Conservation (phyloP, 2,329 filamentous ascomycete genomes). For the Penicillium expansum region DNA sequence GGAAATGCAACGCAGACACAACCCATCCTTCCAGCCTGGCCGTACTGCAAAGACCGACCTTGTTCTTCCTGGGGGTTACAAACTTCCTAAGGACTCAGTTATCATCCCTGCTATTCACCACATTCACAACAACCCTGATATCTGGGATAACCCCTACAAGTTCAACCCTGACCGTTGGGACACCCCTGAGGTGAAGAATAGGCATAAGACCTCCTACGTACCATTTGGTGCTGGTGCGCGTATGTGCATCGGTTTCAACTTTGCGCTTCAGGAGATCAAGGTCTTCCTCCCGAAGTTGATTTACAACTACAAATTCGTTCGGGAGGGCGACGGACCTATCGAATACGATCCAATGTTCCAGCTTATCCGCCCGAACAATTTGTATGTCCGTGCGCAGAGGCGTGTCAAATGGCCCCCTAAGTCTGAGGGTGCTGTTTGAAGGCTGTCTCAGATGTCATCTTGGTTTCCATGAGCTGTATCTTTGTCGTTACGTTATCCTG, state of each 20-base stretch:
- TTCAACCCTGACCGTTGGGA: slow-evolving; percentile 64
- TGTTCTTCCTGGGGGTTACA: slow-evolving; percentile 60
- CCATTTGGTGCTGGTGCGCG: slow-evolving; percentile 59
- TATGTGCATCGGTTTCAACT: slow-evolving; percentile 64
- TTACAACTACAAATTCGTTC: slow-evolving; percentile 56
- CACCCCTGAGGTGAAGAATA: slow-evolving; percentile 49
- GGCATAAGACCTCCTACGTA: slow-evolving; percentile 53
- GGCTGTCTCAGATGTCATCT: not conserved
- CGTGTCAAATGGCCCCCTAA: slow-evolving; percentile 17
- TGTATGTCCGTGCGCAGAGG: slow-evolving; percentile 25
- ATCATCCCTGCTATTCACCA: slow-evolving; percentile 52
- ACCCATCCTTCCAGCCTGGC: slow-evolving; percentile 60
- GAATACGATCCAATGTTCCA: slow-evolving; percentile 37
- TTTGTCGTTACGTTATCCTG: not conserved
- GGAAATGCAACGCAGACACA: slow-evolving; percentile 60
- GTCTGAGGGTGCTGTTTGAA: not conserved
- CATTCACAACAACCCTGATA: slow-evolving; percentile 51
- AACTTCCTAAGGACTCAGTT: slow-evolving; percentile 52
- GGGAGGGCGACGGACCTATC: slow-evolving; percentile 50
- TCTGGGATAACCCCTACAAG: slow-evolving; percentile 58
- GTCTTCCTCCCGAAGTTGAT: slow-evolving; percentile 56
- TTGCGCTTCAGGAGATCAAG: slow-evolving; percentile 61
- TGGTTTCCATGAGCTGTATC: not conserved
- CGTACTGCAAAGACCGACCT: slow-evolving; percentile 57
- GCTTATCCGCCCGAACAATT: slow-evolving; percentile 28